Conservation (phyloP, 2,329 filamentous ascomycete species). For the Paracoccidioides lutzii region DNA sequence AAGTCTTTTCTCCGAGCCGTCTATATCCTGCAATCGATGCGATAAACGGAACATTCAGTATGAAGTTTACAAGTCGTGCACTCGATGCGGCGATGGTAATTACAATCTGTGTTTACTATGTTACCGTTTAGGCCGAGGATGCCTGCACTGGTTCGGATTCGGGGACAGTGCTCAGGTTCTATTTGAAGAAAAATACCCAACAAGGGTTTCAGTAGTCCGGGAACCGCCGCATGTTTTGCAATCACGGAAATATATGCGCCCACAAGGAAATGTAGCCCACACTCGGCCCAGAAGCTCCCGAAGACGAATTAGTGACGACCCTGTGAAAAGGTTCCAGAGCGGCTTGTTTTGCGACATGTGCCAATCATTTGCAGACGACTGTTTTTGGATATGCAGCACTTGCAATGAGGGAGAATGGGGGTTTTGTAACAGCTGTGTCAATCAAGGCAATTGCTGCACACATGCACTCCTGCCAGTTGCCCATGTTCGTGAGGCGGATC, state of each 20-base stretch:
- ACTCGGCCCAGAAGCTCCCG: conserved; percentile 29
- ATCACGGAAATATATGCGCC: conserved; percentile 23
- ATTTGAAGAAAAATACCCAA: conserved; percentile 44
- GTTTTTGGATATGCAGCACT: conserved; percentile 75
- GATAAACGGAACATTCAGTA: conserved; percentile 63
- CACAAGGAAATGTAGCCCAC: conserved; percentile 16
- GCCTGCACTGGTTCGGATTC: conserved; percentile 80
- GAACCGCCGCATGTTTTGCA: conserved; percentile 42
- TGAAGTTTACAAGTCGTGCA: conserved; percentile 73
- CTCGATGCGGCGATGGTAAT: conserved; percentile 52
- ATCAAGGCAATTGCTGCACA: conserved; percentile 65
- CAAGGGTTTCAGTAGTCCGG: conserved; percentile 25
- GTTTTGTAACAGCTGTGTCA: conserved; percentile 79
- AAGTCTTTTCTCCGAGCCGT: conserved; percentile 52
- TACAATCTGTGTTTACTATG: conserved; percentile 74
- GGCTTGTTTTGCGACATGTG: conserved; percentile 80
- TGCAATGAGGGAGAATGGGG: conserved; percentile 95
- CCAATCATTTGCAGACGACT: conserved; percentile 58
- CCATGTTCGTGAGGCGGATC: conserved; percentile 36
- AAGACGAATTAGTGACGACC: conserved; percentile 52
- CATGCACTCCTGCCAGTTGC: conserved; percentile 68
- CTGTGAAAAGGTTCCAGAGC: conserved; percentile 53
- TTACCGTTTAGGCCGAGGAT: conserved; percentile 65
- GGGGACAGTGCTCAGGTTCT: conserved; percentile 56
- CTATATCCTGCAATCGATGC: conserved; percentile 61